Evolutionary conservation across 2,329 filamentous ascomycete species (phyloP).

Genomic region (Calonectria honghensis): DNA sequence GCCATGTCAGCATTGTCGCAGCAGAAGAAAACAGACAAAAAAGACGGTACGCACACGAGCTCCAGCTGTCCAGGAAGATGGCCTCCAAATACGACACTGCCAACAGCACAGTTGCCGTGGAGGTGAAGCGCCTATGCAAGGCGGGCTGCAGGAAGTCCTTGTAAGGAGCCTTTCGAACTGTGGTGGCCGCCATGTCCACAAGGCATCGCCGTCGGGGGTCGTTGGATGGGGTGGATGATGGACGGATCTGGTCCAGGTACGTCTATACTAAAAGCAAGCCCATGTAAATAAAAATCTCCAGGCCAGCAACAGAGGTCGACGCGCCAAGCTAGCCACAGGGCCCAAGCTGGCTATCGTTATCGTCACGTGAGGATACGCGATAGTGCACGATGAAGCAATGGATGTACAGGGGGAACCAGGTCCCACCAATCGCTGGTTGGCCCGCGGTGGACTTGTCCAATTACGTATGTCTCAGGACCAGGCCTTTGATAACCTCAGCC

Average conservation of each 20-base stretch:
- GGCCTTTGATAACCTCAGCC: slow-evolving; percentile 49
- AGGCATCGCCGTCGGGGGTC: slow-evolving; percentile 63
- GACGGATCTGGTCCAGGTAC: slow-evolving; percentile 29
- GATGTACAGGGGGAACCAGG: slow-evolving; percentile 34
- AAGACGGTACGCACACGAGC: slow-evolving; percentile 75
- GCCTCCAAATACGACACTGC: slow-evolving; percentile 84
- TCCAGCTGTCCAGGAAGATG: slow-evolving; percentile 80
- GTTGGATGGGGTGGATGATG: slow-evolving; percentile 41
- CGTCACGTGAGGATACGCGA: slow-evolving; percentile 57
- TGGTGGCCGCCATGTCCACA: slow-evolving; percentile 70
- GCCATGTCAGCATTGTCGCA: slow-evolving; percentile 39
- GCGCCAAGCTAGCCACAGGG: slow-evolving; percentile 44
- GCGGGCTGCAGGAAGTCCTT: slow-evolving; percentile 94
- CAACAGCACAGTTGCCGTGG: slow-evolving; percentile 82
- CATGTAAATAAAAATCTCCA: slow-evolving; percentile 61
- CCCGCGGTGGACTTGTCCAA: slow-evolving; percentile 41
- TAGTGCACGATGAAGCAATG: background rate
- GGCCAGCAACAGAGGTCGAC: slow-evolving; percentile 55
- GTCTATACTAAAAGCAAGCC: slow-evolving; percentile 40
- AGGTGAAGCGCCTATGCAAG: slow-evolving; percentile 89
- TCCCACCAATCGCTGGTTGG: slow-evolving; percentile 48
- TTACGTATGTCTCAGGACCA: slow-evolving; percentile 56
- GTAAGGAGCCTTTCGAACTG: slow-evolving; percentile 78
- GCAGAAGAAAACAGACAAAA: background rate
- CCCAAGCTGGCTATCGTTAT: slow-evolving; percentile 49